A percentile compares a stretch with the other conserved stretches of the same genome.
Conservation (phyloP, 495 filamentous ascomycete genomes). For the Achaetomiella virescens region DNA sequence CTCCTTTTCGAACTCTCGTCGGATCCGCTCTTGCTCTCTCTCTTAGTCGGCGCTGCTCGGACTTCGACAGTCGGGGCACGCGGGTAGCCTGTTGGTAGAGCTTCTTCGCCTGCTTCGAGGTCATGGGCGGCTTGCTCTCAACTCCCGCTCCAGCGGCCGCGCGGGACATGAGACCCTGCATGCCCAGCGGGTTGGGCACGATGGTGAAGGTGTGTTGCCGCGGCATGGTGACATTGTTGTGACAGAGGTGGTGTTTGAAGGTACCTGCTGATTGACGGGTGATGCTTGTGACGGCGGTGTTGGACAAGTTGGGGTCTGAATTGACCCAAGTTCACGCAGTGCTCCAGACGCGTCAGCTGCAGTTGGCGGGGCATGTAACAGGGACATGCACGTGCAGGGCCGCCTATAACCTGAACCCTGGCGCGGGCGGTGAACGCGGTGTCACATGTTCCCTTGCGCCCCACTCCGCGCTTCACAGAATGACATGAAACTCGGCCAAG, state of each 20-base stretch:
- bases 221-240: constrained; percentile 5
- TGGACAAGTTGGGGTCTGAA: constrained; percentile 21
- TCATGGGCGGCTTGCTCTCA: constrained; percentile 33
- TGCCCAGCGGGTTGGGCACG: constrained; percentile 21
- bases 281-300: constrained; percentile 26
- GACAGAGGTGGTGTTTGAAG: neutral
- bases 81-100: constrained; percentile 29
- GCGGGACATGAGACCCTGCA: constrained; percentile 20
- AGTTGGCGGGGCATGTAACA: too few species aligned
- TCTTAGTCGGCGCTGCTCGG: constrained; percentile 37
- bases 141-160: constrained; percentile 3
- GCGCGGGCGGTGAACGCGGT: too few species aligned
- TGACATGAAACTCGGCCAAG: too few species aligned
- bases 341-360: too few species aligned
- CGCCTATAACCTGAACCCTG: too few species aligned
- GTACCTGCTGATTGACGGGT: constrained; percentile 10
- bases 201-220: constrained; percentile 23
- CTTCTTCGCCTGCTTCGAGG: constrained; percentile 40
- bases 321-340: too few species aligned
- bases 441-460: too few species aligned
- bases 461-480: too few species aligned
- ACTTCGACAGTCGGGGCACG: constrained; percentile 33
- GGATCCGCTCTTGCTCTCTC: constrained; percentile 39
- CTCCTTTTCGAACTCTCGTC: constrained; percentile 41
- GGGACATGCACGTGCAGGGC: too few species aligned